These are phyloP conservation scores for Picea sitchensis DNA, from an alignment of 75 land plant species.

Conservation along the genomic window DNA sequence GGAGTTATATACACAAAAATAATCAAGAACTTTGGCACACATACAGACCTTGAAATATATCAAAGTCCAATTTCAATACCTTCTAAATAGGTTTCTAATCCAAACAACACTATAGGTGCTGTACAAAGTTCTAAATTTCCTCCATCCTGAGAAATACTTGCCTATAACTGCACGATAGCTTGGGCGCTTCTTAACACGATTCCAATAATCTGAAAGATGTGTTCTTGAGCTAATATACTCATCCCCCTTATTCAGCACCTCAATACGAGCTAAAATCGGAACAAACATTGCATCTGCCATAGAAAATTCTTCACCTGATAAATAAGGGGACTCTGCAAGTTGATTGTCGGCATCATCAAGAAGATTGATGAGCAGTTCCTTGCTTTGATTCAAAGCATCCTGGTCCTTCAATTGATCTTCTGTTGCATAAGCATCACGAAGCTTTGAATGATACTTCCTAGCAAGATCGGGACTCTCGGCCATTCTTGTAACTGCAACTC, in stretches of 20 bases:
- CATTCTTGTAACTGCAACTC: constrained; percentile 87
- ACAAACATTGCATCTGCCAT: constrained; percentile 83
- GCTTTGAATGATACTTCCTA: constrained; percentile 65
- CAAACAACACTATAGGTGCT: constrained; percentile 57
- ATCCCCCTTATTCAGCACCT: constrained; percentile 51
- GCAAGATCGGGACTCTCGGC: constrained; percentile 81
- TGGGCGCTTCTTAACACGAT: constrained; percentile 46
- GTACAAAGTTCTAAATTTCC: constrained; percentile 52
- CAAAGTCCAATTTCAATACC: constrained; percentile 31
- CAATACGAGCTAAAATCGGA: constrained; percentile 71
- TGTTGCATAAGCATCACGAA: constrained; percentile 67
- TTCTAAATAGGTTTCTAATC: constrained; percentile 51
- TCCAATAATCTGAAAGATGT: constrained; percentile 67
- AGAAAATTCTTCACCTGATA: constrained; percentile 74
- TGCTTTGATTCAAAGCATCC: constrained; percentile 47
- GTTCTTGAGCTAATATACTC: constrained; percentile 59
- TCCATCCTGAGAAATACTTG: constrained; percentile 65
- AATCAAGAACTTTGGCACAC: background rate
- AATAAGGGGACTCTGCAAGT: constrained; percentile 46
- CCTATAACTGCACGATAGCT: constrained; percentile 82
- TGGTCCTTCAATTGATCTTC: constrained; percentile 71
- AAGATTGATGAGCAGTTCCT: constrained; percentile 49
- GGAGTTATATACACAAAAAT: background rate
- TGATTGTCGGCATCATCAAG: constrained; percentile 78
- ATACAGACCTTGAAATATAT: too few species aligned